Base-by-base conservation (phyloP, 2,329 filamentous ascomycete species). In the Fusarium pininemorale region DNA sequence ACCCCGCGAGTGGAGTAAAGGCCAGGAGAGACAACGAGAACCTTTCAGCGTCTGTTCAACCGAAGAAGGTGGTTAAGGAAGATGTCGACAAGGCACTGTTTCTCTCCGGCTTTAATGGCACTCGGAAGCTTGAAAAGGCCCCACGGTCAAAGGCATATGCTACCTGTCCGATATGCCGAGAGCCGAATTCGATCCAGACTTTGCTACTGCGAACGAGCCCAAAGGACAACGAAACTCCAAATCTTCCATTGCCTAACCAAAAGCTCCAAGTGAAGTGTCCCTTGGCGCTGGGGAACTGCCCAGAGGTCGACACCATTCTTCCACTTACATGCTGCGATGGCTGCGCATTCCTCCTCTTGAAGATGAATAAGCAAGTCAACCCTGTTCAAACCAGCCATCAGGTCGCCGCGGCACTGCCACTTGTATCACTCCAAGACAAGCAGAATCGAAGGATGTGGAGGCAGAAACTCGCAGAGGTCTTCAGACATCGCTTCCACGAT, bases 291-390 rank as follows among this genome's bases (percentile, higher is more conserved):
- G 56, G 56, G 7, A 16, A 15, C 5, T 39, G 7, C 2, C 56
- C 35, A 41, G 56, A 50, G 56, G 7, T 24, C 0, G 30, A 59
- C 32, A 6, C 50, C 16, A 6, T 59, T 20, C 35, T 20, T 18
- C 56, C 56, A 9, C 38, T 59, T 5, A 50, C 44, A 32, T 59
- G 56, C 20, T 59, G 56, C 44, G 56, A 59, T 9, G 56, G 44
- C 10, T 59, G 56, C 26, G 56, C 56, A 7, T 50, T 59, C 28
- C 44, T 59, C 26, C 35, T 41, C 4, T 15, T 32, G 0, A 11
- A 11, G 26, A 22, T 24, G 15, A 22, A 39, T 5, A 42, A 39
- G 7, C 20, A 20, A 8, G 1, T 0, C 35, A 30, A 5, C 5
- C 3, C 24, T 8, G 8, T 2, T 24, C 20, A 6, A 20, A 45